Evolutionary conservation across 2,329 filamentous ascomycete genomes (phyloP), one percentile per base, ranked within the genome.

Genomic region (Teratosphaeria epicoccoides): DNA sequence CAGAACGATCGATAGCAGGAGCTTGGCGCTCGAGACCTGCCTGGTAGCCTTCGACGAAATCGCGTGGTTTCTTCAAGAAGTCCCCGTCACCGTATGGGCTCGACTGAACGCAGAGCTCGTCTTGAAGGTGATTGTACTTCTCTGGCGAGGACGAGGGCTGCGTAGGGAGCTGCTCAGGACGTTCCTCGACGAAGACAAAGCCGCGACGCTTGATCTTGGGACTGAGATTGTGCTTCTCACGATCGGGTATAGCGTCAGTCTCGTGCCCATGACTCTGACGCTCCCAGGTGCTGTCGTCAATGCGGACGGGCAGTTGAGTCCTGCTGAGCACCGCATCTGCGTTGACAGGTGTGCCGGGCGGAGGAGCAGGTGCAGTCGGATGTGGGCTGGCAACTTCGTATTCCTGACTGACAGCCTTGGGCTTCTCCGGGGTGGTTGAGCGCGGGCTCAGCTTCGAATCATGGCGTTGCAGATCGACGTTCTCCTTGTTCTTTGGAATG

Each of bases 361-460:
- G 63, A 29, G 58, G 55, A 1, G 54, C 55, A 14, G 59, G 61
- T 20, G 54, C 56, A 11, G 50, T 56, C 51, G 5, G 40, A 28
- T 6, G 54, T 45, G 4, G 55, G 40, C 9, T 59, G 57, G 49
- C 64, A 64, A 12, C 59, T 58, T 24, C 67, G 57, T 48, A 64
- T 63, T 28, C 61, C 62, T 43, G 61, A 61, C 5, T 65, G 69
- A 49, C 67, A 65, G n/a, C 68, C 66, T 26, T 59, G 57, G 24
- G 68, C 64, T 51, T 70, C 66, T 54, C 58, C 57, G 9, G 68
- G 66, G 54, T 70, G 69, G 61, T 70, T 69, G 54, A 69, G 66
- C n/a, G 64, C 62, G 11, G 67, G 69, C 26, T 59, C 59, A 29
- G 22, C n/a, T 33, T 28, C 12, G 24, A 26, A n/a, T 25, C 44